These are phyloP conservation scores for Sporobolomyces phaffii DNA, from an alignment of 768 basidiomycete genomes.

Conservation along the genomic window DNA sequence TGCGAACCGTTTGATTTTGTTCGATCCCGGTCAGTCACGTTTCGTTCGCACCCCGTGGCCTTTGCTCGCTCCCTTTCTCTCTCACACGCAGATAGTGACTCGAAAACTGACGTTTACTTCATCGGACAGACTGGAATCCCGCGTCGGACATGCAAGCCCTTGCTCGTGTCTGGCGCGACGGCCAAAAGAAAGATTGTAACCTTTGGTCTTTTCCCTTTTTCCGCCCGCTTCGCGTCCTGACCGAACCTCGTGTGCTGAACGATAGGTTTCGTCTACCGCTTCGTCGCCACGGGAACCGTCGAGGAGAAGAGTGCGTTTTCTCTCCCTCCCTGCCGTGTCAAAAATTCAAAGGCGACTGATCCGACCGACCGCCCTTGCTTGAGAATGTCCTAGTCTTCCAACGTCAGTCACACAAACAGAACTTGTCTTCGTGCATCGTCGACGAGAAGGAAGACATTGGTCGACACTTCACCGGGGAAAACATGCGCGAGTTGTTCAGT, in stretches of 20 bases:
- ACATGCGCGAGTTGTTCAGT: slow-evolving; percentile 80
- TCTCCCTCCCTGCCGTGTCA: background rate
- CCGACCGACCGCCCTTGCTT: no score
- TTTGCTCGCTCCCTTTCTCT: no score
- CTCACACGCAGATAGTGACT: no score
- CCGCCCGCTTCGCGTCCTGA: no score
- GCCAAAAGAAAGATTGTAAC: slow-evolving; percentile 98
- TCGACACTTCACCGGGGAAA: slow-evolving; percentile 85
- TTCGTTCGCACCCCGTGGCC: slow-evolving; percentile 20
- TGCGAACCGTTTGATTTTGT: slow-evolving; percentile 69
- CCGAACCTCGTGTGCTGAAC: background rate
- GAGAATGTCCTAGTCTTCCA: slow-evolving; percentile 74
- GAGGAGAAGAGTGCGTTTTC: slow-evolving; percentile 38
- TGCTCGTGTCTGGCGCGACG: slow-evolving; percentile 98
- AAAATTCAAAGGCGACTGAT: no score
- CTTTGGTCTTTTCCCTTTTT: background rate
- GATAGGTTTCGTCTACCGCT: slow-evolving; percentile 92
- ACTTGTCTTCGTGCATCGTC: slow-evolving; percentile 93
- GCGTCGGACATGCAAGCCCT: slow-evolving; percentile 97
- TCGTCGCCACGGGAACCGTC: slow-evolving; percentile 64
- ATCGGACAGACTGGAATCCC: slow-evolving; percentile 83
- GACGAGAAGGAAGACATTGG: slow-evolving; percentile 94
- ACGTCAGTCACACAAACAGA: slow-evolving; percentile 90
- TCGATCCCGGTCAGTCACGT: slow-evolving; percentile 44
- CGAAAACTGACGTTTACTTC: no score